Evolutionary conservation across 768 basidiomycete genomes (phyloP), one percentile per base, ranked within the genome.

Genomic region (Amanita polypyramis): DNA sequence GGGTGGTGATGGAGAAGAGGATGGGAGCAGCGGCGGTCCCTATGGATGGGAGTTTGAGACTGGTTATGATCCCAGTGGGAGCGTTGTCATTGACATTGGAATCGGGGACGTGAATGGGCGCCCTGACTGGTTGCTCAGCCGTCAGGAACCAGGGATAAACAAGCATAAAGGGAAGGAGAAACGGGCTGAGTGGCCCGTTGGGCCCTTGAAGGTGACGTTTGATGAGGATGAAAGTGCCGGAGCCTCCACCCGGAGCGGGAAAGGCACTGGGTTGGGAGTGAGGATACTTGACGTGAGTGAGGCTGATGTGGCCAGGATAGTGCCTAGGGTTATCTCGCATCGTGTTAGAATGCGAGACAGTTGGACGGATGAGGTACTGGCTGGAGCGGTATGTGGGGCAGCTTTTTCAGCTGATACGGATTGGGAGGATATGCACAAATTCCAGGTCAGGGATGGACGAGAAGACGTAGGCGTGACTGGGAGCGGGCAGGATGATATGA

Each of bases 251-350:
- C 27, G 44, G 29, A 35, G 20, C 14, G 32, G 5, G 29, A 17
- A 12, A n/a, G 44, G 34, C 10, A 10, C 12, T 11, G 3, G 3
- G 1, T 12, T 3, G 37, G 39, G 21, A 23, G 15, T 12, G 43
- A 55, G 55, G 21, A 57, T 65, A 30, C 55, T 82, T 52, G 82
- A 84, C 49, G 78, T 85, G 3, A 81, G 81, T 4, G 83, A 86
- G 60, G 79, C 80, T 49, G 83, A 90, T 55, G 71, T 86, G 52
- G 82, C 82, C 48, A 73, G 83, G 50, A 78, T 87, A 23, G 75
- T 85, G 52, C 84, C 84, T 30, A 66, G 84, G 17, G 77, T 82
- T 0, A 72, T 90, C 25, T 80, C 82, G 5, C 88, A 91, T 64
- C 80, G 88, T 9, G 58, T 91, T 51, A 70, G 82, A 43, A 74